Evolutionary conservation across 2,329 filamentous ascomycete genomes (phyloP).

Genomic region (Calonectria henricotiae): DNA sequence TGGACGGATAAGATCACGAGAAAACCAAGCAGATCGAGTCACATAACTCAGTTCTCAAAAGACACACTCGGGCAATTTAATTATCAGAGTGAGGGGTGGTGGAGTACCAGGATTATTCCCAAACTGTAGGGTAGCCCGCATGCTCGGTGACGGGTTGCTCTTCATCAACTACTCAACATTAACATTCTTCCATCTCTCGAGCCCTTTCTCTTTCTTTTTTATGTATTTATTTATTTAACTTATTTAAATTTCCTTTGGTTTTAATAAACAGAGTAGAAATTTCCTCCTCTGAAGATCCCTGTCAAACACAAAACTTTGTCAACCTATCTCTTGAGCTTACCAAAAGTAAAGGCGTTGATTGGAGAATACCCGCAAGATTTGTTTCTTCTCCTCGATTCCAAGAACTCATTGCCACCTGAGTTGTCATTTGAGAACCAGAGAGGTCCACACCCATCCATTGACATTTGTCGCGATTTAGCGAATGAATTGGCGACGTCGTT

Average conservation of each 20-base stretch:
- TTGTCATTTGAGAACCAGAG: slow-evolving; percentile 43
- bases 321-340: slow-evolving; percentile 51
- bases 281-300: slow-evolving; percentile 51
- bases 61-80: neutral
- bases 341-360: slow-evolving; percentile 52
- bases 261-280: too few relatives aligned
- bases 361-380: slow-evolving; percentile 53
- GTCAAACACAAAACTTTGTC: slow-evolving; percentile 54
- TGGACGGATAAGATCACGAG: too few relatives aligned
- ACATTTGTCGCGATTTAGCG: slow-evolving; percentile 39
- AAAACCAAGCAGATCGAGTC: too few relatives aligned
- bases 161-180: neutral
- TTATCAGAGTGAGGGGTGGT: neutral
- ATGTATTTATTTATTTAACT: too few relatives aligned
- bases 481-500: slow-evolving; percentile 51
- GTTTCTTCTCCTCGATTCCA: slow-evolving; percentile 52
- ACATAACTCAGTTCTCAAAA: too few relatives aligned
- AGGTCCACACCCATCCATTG: slow-evolving; percentile 20
- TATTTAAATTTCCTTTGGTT: too few relatives aligned
- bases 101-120: too few relatives aligned
- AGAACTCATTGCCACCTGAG: slow-evolving; percentile 47
- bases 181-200: neutral
- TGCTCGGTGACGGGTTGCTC: neutral
- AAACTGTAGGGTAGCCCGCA: neutral
- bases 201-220: too few relatives aligned